These are phyloP conservation scores for Quercus gilva DNA, from an alignment of 306 rosid species.

Conservation along the genomic window DNA sequence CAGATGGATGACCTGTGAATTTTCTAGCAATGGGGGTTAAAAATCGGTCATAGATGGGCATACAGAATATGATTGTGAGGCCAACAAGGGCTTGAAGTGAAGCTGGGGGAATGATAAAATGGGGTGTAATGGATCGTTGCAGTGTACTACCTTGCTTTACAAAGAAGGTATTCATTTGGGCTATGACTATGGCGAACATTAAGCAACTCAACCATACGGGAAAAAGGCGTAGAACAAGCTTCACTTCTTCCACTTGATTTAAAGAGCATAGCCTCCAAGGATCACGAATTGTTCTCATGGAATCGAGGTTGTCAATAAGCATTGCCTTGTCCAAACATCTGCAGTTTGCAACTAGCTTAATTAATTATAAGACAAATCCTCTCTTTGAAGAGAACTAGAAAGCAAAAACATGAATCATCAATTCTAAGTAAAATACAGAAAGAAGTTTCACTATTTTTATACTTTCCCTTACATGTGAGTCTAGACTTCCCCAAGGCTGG, in stretches of 20 bases:
- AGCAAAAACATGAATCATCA: no score
- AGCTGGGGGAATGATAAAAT: slow-evolving; percentile 57
- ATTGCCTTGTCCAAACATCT: slow-evolving; percentile 73
- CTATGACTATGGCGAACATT: slow-evolving; percentile 51
- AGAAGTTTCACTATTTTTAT: no score
- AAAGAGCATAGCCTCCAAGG: slow-evolving; percentile 57
- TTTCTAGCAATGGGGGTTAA: slow-evolving; percentile 39
- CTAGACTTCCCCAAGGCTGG: no score
- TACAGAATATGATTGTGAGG: slow-evolving; percentile 29
- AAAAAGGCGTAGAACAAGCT: slow-evolving; percentile 53
- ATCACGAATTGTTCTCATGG: slow-evolving; percentile 36
- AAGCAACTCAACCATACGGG: slow-evolving; percentile 74
- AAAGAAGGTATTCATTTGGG: slow-evolving; percentile 59
- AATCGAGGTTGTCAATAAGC: slow-evolving; percentile 46
- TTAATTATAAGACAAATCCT: no score
- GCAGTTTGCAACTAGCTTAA: not conserved
- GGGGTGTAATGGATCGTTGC: slow-evolving; percentile 48
- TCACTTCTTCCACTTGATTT: no score
- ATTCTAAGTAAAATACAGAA: no score
- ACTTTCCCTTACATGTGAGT: no score
- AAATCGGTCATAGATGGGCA: slow-evolving; percentile 55
- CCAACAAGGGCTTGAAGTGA: slow-evolving; percentile 62
- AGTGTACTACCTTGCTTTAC: slow-evolving; percentile 65
- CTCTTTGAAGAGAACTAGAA: no score
- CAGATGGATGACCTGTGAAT: slow-evolving; percentile 41